Percentiles rank a stretch among this genome's conserved stretches.
These are phyloP conservation scores for Blastobotrys ciferrii DNA, from an alignment of 1,139 yeast genomes.

Conservation along the genomic window DNA sequence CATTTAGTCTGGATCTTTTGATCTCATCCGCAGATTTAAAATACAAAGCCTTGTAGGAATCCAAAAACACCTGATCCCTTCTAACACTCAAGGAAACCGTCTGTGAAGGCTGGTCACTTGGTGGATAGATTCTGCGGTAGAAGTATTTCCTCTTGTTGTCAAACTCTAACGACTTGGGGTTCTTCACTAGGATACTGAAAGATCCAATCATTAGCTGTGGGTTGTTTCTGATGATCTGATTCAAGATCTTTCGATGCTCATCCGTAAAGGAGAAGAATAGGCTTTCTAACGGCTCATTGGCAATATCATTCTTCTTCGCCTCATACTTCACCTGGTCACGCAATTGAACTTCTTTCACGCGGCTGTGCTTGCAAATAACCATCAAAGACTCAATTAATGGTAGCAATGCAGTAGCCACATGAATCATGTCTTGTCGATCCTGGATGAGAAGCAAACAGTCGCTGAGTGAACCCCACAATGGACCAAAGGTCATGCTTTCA, in stretches of 20 bases:
- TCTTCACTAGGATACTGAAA: conserved; percentile 82
- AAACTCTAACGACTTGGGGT: conserved; percentile 88
- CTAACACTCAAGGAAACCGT: conserved; percentile 66
- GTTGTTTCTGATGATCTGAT: conserved; percentile 87
- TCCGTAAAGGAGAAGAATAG: conserved; percentile 86
- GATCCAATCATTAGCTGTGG: conserved; percentile 97
- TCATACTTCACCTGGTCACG: conserved; percentile 50
- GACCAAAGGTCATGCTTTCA: conserved; percentile 66
- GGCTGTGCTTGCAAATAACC: conserved; percentile 92
- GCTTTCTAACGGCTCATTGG: conserved; percentile 73
- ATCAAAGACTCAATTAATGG: conserved; percentile 89
- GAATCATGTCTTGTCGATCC: conserved; percentile 47
- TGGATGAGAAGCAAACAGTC: conserved; percentile 58
- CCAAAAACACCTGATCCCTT: conserved; percentile 89
- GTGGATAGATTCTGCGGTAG: conserved; percentile 53
- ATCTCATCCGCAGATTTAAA: conserved; percentile 78
- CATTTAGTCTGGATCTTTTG: conserved; percentile 69
- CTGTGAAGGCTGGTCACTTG: conserved; percentile 31
- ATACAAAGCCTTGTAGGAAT: conserved; percentile 80
- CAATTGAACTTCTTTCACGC: conserved; percentile 52
- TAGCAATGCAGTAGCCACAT: conserved; percentile 75
- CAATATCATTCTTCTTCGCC: conserved; percentile 60
- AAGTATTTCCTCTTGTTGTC: conserved; percentile 91
- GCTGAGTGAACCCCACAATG: conserved; percentile 85
- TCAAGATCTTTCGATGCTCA: conserved; percentile 82